Conservation (phyloP, 345 rosid genomes). For the Mercurialis annua region DNA sequence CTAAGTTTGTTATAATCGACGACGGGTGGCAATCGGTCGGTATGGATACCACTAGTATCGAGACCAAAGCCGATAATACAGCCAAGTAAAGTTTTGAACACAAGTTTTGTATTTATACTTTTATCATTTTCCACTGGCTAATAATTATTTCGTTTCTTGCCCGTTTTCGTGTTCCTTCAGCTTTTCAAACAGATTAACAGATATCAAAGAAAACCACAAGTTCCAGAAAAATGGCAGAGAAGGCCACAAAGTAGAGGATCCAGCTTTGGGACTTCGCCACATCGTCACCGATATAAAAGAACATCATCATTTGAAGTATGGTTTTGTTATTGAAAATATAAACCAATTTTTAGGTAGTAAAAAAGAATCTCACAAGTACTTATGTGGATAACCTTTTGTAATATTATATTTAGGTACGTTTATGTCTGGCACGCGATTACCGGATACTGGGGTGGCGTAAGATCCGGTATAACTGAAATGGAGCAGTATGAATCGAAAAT, state of each 20-base stretch:
- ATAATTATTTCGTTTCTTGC: neutral
- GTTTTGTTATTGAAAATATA: neutral
- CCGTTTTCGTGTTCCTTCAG: slow-evolving; percentile 27
- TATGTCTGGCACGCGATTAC: slow-evolving; percentile 71
- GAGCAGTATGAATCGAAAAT: slow-evolving; percentile 55
- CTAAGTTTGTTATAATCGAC: slow-evolving; percentile 62
- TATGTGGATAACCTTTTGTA: neutral
- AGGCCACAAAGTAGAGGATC: slow-evolving; percentile 55
- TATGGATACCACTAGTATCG: slow-evolving; percentile 50
- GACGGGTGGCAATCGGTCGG: slow-evolving; percentile 75
- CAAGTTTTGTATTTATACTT: neutral
- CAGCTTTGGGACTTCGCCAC: slow-evolving; percentile 53
- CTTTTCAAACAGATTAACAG: slow-evolving; percentile 56
- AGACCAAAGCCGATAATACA: slow-evolving; percentile 46
- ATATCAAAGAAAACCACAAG: slow-evolving; percentile 62
- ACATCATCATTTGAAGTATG: slow-evolving; percentile 50
- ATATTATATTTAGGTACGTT: slow-evolving; percentile 34
- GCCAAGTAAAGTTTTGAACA: slow-evolving; percentile 47
- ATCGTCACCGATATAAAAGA: slow-evolving; percentile 52
- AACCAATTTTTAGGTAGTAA: neutral
- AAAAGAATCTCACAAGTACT: neutral
- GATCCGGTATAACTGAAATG: slow-evolving; percentile 45
- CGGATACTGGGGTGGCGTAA: slow-evolving; percentile 73
- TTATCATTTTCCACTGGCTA: neutral
- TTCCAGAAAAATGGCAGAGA: slow-evolving; percentile 61